Conservation (phyloP, 1,284 basidiomycete species). For the Ustilago hordei region DNA sequence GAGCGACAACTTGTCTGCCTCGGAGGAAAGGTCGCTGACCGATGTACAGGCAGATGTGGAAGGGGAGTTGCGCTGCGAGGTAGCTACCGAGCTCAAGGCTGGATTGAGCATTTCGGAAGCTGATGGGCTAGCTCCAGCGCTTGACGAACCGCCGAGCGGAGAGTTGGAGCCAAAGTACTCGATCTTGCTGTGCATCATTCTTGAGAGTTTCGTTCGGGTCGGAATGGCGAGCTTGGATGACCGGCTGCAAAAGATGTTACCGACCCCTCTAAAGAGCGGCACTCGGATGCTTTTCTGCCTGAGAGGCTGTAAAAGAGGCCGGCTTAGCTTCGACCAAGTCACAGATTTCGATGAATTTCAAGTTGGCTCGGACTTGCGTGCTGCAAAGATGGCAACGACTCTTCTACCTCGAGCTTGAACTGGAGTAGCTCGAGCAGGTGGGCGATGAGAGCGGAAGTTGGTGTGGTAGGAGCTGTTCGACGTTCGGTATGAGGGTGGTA, state of each 20-base stretch:
- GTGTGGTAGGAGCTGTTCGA: not conserved
- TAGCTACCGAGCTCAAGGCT: conserved; percentile 31
- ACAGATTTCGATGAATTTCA: too few species aligned
- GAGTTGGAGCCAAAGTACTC: conserved; percentile 43
- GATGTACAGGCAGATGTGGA: conserved; percentile 47
- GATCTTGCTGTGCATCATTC: conserved; percentile 27
- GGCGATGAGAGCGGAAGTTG: not conserved
- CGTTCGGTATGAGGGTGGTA: not conserved
- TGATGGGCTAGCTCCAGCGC: conserved; percentile 35
- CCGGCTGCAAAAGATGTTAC: not conserved
- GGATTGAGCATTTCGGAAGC: conserved; percentile 33
- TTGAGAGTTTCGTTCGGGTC: not conserved
- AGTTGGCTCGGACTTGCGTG: too few species aligned
- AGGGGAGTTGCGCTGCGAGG: conserved; percentile 40
- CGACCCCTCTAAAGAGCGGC: not conserved
- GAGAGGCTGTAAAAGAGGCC: not conserved
- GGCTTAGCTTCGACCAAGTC: too few species aligned
- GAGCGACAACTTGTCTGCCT: conserved; percentile 34
- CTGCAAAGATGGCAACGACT: too few species aligned
- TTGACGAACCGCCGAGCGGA: conserved; percentile 25
- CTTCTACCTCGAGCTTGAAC: too few species aligned
- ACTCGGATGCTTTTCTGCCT: not conserved
- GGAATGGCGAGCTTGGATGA: not conserved
- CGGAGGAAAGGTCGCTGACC: conserved; percentile 43
- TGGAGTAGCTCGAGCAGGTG: not conserved